Conservation (phyloP, 106 monocot species). For the Posidonia australis region DNA sequence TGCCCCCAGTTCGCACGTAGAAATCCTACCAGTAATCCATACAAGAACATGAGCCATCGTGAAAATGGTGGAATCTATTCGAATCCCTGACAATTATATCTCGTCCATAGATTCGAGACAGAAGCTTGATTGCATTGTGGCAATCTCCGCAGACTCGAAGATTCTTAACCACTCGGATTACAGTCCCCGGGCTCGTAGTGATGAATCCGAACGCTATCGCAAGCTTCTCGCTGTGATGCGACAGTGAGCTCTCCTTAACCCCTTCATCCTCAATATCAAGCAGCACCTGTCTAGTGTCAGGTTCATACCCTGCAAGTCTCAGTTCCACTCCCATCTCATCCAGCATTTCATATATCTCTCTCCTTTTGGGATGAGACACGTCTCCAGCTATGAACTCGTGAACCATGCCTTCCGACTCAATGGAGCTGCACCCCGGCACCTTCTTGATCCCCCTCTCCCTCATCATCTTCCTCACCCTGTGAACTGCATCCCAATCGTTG, state of each 20-base stretch:
- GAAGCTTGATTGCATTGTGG: constrained; percentile 10
- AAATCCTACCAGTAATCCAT: constrained; percentile 16
- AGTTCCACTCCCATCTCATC: constrained; percentile 11
- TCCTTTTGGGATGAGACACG: not conserved
- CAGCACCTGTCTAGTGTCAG: constrained; percentile 9
- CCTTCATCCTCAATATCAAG: constrained; percentile 9
- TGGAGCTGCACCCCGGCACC: constrained; percentile 21
- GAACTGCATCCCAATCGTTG: constrained; percentile 39
- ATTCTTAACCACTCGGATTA: constrained; percentile 11
- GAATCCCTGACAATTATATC: constrained; percentile 18
- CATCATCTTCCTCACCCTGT: constrained; percentile 46
- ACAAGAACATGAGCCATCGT: constrained; percentile 9
- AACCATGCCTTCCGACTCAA: constrained; percentile 12
- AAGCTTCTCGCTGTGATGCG: constrained; percentile 17
- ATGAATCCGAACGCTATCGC: constrained; percentile 14
- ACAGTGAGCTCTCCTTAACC: constrained; percentile 1
- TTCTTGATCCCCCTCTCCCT: constrained; percentile 44
- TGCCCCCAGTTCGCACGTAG: no score
- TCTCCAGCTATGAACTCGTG: constrained; percentile 25
- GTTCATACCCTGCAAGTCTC: constrained; percentile 6
- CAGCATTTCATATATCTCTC: constrained; percentile 8
- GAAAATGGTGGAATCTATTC: constrained; percentile 13
- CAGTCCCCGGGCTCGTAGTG: constrained; percentile 8
- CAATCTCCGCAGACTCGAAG: constrained; percentile 15
- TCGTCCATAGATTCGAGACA: constrained; percentile 2